phyloP scores from a whole-genome alignment of 1,139 yeast species.

The Eremothecium coryli region DNA sequence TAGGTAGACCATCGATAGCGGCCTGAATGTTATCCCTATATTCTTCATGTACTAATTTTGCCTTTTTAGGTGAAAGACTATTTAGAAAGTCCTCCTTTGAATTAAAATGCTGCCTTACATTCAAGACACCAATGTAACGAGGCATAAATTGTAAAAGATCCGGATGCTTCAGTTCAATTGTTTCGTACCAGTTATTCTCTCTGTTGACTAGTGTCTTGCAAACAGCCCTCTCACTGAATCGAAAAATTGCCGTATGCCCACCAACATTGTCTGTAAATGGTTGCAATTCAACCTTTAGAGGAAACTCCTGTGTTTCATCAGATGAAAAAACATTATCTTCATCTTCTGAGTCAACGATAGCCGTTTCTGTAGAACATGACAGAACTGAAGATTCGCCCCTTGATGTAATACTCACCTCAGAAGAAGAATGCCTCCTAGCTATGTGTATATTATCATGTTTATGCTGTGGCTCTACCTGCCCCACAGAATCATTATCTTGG shows the following conservation, averaged over 20 bases:
- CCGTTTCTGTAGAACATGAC: slow-evolving; percentile 6
- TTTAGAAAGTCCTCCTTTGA: slow-evolving; percentile 20
- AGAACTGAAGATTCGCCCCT: not conserved
- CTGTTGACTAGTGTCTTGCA: slow-evolving; percentile 87
- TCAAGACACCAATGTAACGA: slow-evolving; percentile 82
- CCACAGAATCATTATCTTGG: slow-evolving; percentile 5
- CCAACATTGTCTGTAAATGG: slow-evolving; percentile 93
- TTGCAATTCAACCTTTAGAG: slow-evolving; percentile 72
- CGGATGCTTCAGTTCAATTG: slow-evolving; percentile 67
- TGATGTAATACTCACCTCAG: not conserved
- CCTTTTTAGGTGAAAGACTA: not conserved
- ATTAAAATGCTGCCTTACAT: slow-evolving; percentile 57
- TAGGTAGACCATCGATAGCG: not conserved
- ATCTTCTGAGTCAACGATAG: slow-evolving; percentile 14
- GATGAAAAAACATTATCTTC: slow-evolving; percentile 14
- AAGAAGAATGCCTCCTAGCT: too few relatives aligned
- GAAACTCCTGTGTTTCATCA: slow-evolving; percentile 36
- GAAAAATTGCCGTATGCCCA: slow-evolving; percentile 94
- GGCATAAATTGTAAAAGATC: slow-evolving; percentile 83
- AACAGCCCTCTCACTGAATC: slow-evolving; percentile 87
- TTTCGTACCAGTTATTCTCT: slow-evolving; percentile 87
- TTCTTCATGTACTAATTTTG: not conserved
- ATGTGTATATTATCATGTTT: not conserved
- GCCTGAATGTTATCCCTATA: not conserved
- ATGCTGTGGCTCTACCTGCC: not conserved